These are phyloP conservation scores for Amaranthus tricolor DNA, from an alignment of 179 eudicot species.

Conservation along the genomic window DNA sequence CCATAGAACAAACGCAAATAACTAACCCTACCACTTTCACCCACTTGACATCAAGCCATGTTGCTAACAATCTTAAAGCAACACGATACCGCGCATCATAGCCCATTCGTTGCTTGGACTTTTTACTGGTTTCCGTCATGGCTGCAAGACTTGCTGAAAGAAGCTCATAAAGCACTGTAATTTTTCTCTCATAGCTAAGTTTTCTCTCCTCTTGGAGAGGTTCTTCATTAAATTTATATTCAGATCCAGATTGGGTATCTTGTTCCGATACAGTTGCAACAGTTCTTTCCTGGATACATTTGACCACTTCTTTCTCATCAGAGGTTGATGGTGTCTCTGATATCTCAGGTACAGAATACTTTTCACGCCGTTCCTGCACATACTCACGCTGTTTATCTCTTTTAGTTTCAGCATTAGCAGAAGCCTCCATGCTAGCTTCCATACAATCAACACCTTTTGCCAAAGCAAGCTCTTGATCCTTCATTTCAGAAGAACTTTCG, in stretches of 20 bases:
- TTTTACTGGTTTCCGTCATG: conserved; percentile 50
- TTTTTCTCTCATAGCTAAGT: conserved; percentile 70
- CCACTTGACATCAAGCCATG: conserved; percentile 93
- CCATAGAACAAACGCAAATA: background rate
- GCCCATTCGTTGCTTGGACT: conserved; percentile 50
- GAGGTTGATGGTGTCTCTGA: conserved; percentile 35
- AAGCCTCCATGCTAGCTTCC: conserved; percentile 58
- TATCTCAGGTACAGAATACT: conserved; percentile 41
- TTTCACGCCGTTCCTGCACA: conserved; percentile 58
- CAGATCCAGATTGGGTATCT: conserved; percentile 32
- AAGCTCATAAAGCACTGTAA: conserved; percentile 75
- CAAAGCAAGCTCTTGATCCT: conserved; percentile 63
- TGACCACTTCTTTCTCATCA: conserved; percentile 38
- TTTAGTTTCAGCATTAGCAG: conserved; percentile 39
- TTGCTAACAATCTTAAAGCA: conserved; percentile 78
- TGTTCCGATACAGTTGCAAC: conserved; percentile 26
- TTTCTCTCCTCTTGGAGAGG: conserved; percentile 55
- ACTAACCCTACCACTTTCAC: conserved; percentile 57
- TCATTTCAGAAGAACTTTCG: conserved; percentile 43
- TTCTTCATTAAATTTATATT: conserved; percentile 41
- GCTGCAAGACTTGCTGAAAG: conserved; percentile 87
- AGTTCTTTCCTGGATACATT: conserved; percentile 32
- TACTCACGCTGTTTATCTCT: conserved; percentile 67
- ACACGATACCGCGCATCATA: conserved; percentile 95
- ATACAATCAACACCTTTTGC: conserved; percentile 68